Percentiles rank a stretch among this genome's conserved stretches.
phyloP scores from a whole-genome alignment of 371 early-diverging fungal genomes.

The Scutellospora calospora region DNA sequence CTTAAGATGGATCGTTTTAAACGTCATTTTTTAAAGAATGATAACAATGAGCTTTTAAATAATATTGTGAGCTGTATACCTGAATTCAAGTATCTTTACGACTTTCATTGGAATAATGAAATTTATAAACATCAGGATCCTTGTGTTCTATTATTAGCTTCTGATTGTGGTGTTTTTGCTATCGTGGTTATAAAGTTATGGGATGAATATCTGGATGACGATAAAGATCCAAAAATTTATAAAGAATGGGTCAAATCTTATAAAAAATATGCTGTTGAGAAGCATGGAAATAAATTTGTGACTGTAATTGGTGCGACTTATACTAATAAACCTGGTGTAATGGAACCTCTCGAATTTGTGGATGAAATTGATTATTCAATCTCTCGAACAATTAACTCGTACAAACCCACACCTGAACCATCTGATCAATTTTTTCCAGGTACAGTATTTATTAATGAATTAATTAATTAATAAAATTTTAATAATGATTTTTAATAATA shows the following conservation, averaged over 20 bases:
- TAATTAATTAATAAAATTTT: neutral
- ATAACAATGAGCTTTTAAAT: neutral
- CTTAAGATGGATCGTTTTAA: constrained; percentile 9
- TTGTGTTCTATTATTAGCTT: constrained; percentile 2
- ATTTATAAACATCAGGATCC: neutral
- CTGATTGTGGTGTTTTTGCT: constrained; percentile 6
- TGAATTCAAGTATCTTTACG: constrained; percentile 26
- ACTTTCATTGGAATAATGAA: constrained; percentile 17
- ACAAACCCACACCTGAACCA: neutral
- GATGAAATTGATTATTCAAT: constrained; percentile 16
- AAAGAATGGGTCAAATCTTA: neutral
- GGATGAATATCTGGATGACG: neutral
- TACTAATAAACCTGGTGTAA: neutral
- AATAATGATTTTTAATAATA: neutral
- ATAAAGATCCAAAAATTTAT: neutral
- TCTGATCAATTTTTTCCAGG: neutral
- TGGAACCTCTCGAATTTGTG: constrained; percentile 19
- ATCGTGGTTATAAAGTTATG: neutral
- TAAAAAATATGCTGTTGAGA: constrained; percentile 11
- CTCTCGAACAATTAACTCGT: neutral
- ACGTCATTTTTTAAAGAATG: neutral
- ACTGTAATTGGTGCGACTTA: constrained; percentile 20
- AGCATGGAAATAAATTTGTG: constrained; percentile 23
- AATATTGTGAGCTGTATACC: neutral
- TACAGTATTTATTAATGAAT: neutral